These are phyloP conservation scores for Rhizopogon vulgaris DNA, from an alignment of 768 basidiomycete species.

Conservation along the genomic window DNA sequence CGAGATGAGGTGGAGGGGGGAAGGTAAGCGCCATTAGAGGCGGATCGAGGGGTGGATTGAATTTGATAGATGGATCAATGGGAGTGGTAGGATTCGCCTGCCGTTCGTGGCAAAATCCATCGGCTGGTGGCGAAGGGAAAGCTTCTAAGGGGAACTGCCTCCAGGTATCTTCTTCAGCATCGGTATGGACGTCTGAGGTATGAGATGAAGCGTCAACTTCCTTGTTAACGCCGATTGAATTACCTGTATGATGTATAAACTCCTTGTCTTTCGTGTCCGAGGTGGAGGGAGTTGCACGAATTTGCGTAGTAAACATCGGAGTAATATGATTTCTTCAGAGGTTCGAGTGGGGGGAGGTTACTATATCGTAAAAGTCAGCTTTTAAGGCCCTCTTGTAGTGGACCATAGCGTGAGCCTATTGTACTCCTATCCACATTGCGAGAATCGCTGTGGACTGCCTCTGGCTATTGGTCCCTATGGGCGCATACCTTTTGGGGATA, in stretches of 20 bases:
- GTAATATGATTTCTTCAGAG: not conserved
- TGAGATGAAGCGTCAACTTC: not conserved
- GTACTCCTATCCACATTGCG: not conserved
- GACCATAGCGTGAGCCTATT: not conserved
- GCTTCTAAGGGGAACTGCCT: conserved; percentile 21
- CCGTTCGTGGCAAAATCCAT: conserved; percentile 20
- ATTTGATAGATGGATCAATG: not conserved
- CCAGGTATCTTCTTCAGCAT: not conserved
- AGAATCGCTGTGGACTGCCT: not conserved
- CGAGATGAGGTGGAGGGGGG: conserved; percentile 21
- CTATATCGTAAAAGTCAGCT: not conserved
- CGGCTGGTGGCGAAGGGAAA: conserved; percentile 20
- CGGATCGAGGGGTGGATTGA: conserved; percentile 11
- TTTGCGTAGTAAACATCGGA: not conserved
- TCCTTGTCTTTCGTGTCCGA: not conserved
- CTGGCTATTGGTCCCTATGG: not conserved
- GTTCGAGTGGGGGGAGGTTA: not conserved
- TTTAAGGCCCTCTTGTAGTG: not conserved
- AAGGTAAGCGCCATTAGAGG: conserved; percentile 23
- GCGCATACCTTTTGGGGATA: not conserved
- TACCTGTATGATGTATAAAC: too few relatives aligned
- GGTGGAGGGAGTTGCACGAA: not conserved
- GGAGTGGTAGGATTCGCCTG: conserved; percentile 4
- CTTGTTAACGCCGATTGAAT: too few relatives aligned
- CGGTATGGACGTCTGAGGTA: not conserved